Evolutionary conservation across 192 early-diverging fungal species (phyloP), one percentile per base, ranked within the genome.

Genomic region (Umbelopsis isabellina): DNA sequence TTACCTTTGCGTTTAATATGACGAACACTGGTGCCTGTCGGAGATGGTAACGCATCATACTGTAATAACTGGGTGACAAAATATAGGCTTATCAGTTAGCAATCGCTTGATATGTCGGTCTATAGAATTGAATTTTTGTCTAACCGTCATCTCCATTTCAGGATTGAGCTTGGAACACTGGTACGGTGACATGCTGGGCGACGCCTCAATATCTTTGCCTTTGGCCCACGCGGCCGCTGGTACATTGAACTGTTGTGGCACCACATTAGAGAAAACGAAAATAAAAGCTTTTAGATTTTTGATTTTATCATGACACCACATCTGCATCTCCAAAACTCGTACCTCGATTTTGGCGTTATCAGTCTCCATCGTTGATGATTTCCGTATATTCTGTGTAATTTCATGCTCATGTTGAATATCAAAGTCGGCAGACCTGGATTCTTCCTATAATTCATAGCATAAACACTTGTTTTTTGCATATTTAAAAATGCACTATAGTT

Each of bases 121-220:
- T 35, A 25, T 30, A 2, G 37, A 22, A 22, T 23, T 37, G 55
- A 35, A 2, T 20, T 37, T n/a, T 44, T 67, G 48, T 12, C 49
- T 71, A 67, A 75, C 74, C 33, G 74, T 71, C 74, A 75, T 75
- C 46, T 75, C 74, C 11, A 71, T 66, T 75, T 75, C 74, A 30
- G 74, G 74, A n/a, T 75, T 75, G 6, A 75, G 52, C 58, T 65
- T 75, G 15, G 74, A 75, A n/a, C 74, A 75, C 41, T 75, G 73
- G 27, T 75, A 75, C 2, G 52, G 45, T 20, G 51, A 35, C 48
- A 52, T 58, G 4, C 53, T 37, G 44, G 71, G 58, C 23, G 68
- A 66, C 35, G 46, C 58, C 23, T 51, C 61, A 37, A 70, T 48
- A 16, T 67, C 67, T 50, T 52, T 69, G 47, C 33, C 64, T 68